Conservation (phyloP, 345 rosid genomes). For the Bruguiera sexangula region DNA sequence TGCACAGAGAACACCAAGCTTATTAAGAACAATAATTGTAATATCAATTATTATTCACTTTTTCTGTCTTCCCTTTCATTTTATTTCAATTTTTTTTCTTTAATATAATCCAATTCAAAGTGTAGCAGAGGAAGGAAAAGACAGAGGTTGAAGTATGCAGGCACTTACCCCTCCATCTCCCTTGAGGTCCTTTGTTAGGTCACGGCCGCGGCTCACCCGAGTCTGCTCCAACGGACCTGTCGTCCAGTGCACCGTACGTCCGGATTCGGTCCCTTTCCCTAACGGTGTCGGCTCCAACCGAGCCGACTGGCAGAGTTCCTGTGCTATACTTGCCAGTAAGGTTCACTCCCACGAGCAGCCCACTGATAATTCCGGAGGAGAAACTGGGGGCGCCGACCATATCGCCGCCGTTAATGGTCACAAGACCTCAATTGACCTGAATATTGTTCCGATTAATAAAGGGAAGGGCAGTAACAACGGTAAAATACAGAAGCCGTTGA, state of each 20-base stretch:
- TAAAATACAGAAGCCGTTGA: slow-evolving; percentile 48
- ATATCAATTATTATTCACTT: background rate
- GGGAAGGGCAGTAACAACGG: slow-evolving; percentile 12
- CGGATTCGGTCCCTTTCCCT: slow-evolving; percentile 42
- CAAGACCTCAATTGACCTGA: slow-evolving; percentile 44
- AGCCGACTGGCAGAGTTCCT: slow-evolving; percentile 79
- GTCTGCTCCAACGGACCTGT: background rate
- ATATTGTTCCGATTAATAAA: slow-evolving; percentile 47
- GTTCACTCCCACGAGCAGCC: slow-evolving; percentile 46
- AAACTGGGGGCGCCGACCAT: slow-evolving; percentile 28
- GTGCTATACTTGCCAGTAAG: slow-evolving; percentile 72
- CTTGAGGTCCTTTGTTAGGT: slow-evolving; percentile 14
- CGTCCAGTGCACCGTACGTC: slow-evolving; percentile 37
- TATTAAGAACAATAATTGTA: background rate
- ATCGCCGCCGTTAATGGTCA: slow-evolving; percentile 56
- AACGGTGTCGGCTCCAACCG: slow-evolving; percentile 44
- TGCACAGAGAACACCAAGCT: slow-evolving; percentile 45
- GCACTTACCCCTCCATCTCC: slow-evolving; percentile 40
- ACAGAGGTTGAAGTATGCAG: slow-evolving; percentile 30
- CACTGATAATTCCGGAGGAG: slow-evolving; percentile 14
- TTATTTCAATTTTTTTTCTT: background rate
- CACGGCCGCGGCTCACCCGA: slow-evolving; percentile 6
- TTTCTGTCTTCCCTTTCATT: background rate
- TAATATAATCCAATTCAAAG: too few species aligned
- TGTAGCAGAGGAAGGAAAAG: too few species aligned